These are phyloP conservation scores for Phylloporus sp. DNA, from an alignment of 768 basidiomycete genomes.

Conservation along the genomic window DNA sequence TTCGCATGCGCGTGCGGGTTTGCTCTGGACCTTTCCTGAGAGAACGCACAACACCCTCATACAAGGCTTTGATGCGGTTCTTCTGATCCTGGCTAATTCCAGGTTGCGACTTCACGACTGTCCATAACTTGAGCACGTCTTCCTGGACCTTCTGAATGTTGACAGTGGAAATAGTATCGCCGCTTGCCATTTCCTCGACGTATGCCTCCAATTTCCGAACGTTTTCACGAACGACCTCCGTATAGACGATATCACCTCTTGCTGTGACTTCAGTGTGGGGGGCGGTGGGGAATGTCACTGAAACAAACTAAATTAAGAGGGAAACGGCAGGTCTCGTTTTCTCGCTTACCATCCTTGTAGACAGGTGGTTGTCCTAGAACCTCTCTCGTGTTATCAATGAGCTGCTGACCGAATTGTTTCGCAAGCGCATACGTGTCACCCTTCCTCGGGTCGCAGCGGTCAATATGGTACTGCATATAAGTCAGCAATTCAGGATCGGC, in stretches of 20 bases:
- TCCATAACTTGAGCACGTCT: slow-evolving; percentile 95
- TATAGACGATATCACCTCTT: slow-evolving; percentile 92
- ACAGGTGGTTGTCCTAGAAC: slow-evolving; percentile 79
- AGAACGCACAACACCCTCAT: slow-evolving; percentile 94
- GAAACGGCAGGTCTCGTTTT: not conserved
- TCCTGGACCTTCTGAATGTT: slow-evolving; percentile 98
- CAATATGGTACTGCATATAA: slow-evolving; percentile 96
- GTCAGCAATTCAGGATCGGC: slow-evolving; percentile 87
- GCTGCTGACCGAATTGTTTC: slow-evolving; percentile 93
- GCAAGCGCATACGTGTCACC: slow-evolving; percentile 94
- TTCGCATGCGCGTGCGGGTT: slow-evolving; percentile 51
- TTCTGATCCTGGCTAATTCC: slow-evolving; percentile 97
- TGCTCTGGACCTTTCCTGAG: slow-evolving; percentile 75
- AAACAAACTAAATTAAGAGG: not conserved
- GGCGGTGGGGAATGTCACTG: slow-evolving; percentile 97
- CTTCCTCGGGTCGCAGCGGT: slow-evolving; percentile 70
- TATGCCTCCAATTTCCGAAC: slow-evolving; percentile 98
- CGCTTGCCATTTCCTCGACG: slow-evolving; percentile 97
- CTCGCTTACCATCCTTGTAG: slow-evolving; percentile 85
- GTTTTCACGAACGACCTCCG: slow-evolving; percentile 91
- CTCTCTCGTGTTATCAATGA: slow-evolving; percentile 90
- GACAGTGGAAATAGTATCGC: slow-evolving; percentile 78
- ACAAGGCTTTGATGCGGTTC: slow-evolving; percentile 88
- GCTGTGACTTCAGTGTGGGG: slow-evolving; percentile 90
- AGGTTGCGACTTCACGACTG: slow-evolving; percentile 93